Evolutionary conservation across 345 rosid species (phyloP), one percentile per base, ranked within the genome.

Genomic region (Salix dunnii): DNA sequence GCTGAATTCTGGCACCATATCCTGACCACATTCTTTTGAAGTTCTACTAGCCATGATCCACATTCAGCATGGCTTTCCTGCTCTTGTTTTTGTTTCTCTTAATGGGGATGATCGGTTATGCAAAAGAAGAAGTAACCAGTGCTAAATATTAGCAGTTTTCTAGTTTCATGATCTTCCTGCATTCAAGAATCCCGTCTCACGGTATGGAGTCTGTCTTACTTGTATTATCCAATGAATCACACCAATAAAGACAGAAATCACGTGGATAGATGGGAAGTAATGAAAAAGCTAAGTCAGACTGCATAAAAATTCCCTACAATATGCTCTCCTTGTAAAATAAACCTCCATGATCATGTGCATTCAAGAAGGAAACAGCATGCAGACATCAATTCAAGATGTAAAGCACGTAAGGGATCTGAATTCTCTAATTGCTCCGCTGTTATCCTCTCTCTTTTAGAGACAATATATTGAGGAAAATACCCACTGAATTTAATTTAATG

Each of bases 1-100:
- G 61, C 11, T 11, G 46, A 65, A 74, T 74, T 74, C 28, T 27
- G 42, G 71, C 70, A 74, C 48, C 60, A 27, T 40, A 62, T 40
- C 28, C 38, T 30, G 60, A 21, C 30, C 13, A 7, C 49, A 13
- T 69, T 14, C 60, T 12, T 36, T 8, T 2, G 35, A 64, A 30
- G 43, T 17, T 40, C 46, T 73, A 10, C 30, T 30, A n/a, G 5
- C 35, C 6, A 13, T 42, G 30, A 62, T 42, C 60, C 51, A 43
- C n/a, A 31, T 30, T 43, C 17, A 17, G 18, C 3, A 13, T 64
- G 46, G 30, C 6, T 65, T 74, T 20, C 16, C 17, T 61, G 35
- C 62, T 73, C 2, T 9, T 73, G 7, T 46, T n/a, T 4, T 58
- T 9, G 28, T 58, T 58, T 58, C 62, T 58, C 10, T 58, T n/a